phyloP scores from a whole-genome alignment of 768 basidiomycete genomes.

The Paxillus ammoniavirescens region DNA sequence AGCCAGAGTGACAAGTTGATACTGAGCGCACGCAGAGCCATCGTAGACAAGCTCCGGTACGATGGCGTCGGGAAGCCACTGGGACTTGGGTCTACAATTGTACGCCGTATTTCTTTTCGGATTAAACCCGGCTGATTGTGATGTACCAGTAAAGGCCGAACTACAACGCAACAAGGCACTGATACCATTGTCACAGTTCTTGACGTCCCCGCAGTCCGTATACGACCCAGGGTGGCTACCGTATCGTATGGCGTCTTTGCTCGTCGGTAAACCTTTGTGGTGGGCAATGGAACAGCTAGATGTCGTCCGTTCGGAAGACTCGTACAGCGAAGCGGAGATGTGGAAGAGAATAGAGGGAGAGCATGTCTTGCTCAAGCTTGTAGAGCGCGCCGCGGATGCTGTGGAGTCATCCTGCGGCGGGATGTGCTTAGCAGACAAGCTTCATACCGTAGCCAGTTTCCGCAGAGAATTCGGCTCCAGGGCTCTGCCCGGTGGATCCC shows the following conservation, averaged over 20 bases:
- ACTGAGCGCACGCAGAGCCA: conserved; percentile 49
- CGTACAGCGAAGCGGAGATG: conserved; percentile 40
- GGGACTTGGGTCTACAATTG: conserved; percentile 67
- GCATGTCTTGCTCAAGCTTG: conserved; percentile 63
- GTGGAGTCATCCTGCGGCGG: conserved; percentile 46
- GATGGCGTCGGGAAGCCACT: conserved; percentile 77
- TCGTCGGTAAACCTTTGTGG: conserved; percentile 80
- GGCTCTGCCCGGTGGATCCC: conserved; percentile 38
- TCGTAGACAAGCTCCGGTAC: conserved; percentile 61
- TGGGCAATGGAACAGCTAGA: conserved; percentile 84
- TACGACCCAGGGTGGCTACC: conserved; percentile 71
- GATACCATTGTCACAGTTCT: conserved; percentile 53
- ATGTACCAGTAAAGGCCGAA: conserved; percentile 66
- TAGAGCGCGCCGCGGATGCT: conserved; percentile 65
- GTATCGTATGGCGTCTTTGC: conserved; percentile 62
- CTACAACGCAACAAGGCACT: conserved; percentile 46
- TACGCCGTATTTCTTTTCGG: conserved; percentile 42
- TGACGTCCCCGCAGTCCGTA: conserved; percentile 55
- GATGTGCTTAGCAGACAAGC: conserved; percentile 47
- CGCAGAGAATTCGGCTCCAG: conserved; percentile 50
- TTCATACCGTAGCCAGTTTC: conserved; percentile 66
- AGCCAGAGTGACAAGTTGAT: conserved; percentile 51
- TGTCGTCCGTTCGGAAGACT: conserved; percentile 62
- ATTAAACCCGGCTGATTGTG: conserved; percentile 21
- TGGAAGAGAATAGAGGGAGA: conserved; percentile 68